Percentiles rank a stretch among this genome's conserved stretches.
These are phyloP conservation scores for Ganoderma boninense DNA, from an alignment of 1,284 basidiomycete species.

Conservation along the genomic window DNA sequence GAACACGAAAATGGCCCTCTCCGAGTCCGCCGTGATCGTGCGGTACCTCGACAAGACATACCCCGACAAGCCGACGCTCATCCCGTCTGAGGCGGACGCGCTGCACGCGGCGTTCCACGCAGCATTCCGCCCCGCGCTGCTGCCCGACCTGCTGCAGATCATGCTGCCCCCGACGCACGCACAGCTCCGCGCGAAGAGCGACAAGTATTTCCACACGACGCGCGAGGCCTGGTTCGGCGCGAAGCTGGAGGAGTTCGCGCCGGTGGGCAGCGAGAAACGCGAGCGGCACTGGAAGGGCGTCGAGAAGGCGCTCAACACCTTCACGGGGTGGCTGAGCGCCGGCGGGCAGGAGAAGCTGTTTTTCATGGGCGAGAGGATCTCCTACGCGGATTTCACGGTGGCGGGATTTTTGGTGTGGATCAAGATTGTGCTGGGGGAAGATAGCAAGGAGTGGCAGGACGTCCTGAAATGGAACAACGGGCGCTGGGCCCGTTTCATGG, in stretches of 20 bases:
- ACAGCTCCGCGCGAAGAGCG: constrained; percentile 40
- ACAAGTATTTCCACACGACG: constrained; percentile 48
- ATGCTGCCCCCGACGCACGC: constrained; percentile 36
- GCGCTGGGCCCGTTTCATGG: constrained; percentile 47
- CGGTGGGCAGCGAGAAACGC: constrained; percentile 35
- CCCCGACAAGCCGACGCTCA: constrained; percentile 36
- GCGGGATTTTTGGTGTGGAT: constrained; percentile 42
- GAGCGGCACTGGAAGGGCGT: constrained; percentile 44
- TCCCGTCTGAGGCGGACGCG: constrained; percentile 38
- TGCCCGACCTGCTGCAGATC: constrained; percentile 13
- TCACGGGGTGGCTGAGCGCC: constrained; percentile 44
- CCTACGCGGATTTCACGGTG: constrained; percentile 48
- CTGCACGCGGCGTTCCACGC: constrained; percentile 38
- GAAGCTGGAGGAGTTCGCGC: constrained; percentile 46
- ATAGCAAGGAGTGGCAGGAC: constrained; percentile 49
- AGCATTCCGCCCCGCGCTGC: constrained; percentile 21
- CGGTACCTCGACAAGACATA: constrained; percentile 45
- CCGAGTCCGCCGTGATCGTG: constrained; percentile 44
- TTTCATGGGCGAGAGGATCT: constrained; percentile 39
- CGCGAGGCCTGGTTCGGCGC: constrained; percentile 44
- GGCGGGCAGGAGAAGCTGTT: constrained; percentile 38
- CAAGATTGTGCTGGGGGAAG: constrained; percentile 43
- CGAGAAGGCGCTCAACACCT: constrained; percentile 38
- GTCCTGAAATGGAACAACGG: constrained; percentile 47
- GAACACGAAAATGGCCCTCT: constrained; percentile 34